phyloP scores from a whole-genome alignment of 2,329 filamentous ascomycete species.

The Colletotrichum lupini region DNA sequence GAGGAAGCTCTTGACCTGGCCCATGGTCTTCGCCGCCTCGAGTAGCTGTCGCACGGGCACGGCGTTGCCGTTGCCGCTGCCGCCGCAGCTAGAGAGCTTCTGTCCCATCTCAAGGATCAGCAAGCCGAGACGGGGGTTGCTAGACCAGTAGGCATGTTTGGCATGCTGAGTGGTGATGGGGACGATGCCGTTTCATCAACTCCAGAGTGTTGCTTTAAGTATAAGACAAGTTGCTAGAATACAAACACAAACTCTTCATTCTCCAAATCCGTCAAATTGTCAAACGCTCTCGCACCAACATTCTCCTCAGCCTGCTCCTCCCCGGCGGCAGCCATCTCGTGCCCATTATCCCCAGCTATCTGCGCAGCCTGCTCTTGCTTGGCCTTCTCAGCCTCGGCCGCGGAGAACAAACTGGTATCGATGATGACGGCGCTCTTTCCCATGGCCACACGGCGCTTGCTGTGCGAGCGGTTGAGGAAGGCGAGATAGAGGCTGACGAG shows the following conservation, averaged over 20 bases:
- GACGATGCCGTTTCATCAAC: no score
- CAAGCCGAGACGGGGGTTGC: no score
- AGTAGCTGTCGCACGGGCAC: no score
- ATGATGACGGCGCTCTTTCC: constrained; percentile 60
- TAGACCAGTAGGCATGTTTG: no score
- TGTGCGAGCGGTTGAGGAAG: constrained; percentile 63
- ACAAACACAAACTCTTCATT: constrained; percentile 75
- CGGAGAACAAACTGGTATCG: constrained; percentile 69
- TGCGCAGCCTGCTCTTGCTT: constrained; percentile 38
- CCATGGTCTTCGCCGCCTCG: no score
- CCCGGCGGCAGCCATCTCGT: constrained; percentile 38
- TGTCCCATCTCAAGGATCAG: no score
- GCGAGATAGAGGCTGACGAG: constrained; percentile 49
- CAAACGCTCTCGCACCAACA: constrained; percentile 60
- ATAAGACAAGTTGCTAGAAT: constrained; percentile 38
- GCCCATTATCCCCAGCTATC: constrained; percentile 38
- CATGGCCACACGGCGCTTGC: constrained; percentile 39
- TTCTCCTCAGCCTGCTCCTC: constrained; percentile 39
- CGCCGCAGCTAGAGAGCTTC: no score
- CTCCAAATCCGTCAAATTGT: constrained; percentile 69
- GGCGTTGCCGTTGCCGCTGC: no score
- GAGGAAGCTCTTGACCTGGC: no score
- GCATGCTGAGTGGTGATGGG: no score
- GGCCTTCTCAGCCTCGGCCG: constrained; percentile 53
- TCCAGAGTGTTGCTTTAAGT: no score